Evolutionary conservation across 441 rosid species (phyloP), one percentile per base, ranked within the genome.

Genomic region (Euphorbia schlechtendalii): DNA sequence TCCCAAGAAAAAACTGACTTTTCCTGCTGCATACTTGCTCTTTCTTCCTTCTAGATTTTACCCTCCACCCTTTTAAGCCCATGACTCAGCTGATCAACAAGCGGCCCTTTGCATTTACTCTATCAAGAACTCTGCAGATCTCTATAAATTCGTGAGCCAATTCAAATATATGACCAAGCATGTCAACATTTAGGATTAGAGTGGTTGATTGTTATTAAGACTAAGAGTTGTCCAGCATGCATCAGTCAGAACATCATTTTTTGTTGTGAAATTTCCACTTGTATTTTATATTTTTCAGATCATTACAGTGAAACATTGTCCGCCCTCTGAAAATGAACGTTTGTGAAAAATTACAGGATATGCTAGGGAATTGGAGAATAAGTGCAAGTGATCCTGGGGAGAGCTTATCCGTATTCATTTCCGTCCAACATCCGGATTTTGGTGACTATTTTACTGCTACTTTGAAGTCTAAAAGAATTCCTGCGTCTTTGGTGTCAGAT

Each of bases 361-460:
- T 92, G 96, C 82, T 69, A 34, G 96, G 98, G 36, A 86, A 73
- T 65, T 92, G 97, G 96, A 84, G 68, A 57, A 77, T 90, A 61
- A 86, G 72, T 75, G 86, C 86, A 64, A 85, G 62, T 77, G 82
- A 67, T 71, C 96, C 98, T 17, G 88, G 79, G 34, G 85, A 84
- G 56, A 80, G 74, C 56, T 67, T 92, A 69, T 80, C 59, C 48
- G 90, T 92, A 25, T 25, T 71, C 18, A 86, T 92, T 64, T 80
- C 84, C 32, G 90, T 85, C 21, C 80, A 77, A 25, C 96, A 92
- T 75, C 96, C 96, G 59, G 81, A 83, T 59, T 91, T 73, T 12
- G 98, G 96, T 51, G 80, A 85, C 79, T 86, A 77, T 71, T 92
- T 92, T 79, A 71, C 80, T 2, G 98, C 98, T 14, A 83, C 85